These are phyloP conservation scores for Middelhovenomyces tepae DNA, from an alignment of 805 yeast genomes.

Conservation along the genomic window DNA sequence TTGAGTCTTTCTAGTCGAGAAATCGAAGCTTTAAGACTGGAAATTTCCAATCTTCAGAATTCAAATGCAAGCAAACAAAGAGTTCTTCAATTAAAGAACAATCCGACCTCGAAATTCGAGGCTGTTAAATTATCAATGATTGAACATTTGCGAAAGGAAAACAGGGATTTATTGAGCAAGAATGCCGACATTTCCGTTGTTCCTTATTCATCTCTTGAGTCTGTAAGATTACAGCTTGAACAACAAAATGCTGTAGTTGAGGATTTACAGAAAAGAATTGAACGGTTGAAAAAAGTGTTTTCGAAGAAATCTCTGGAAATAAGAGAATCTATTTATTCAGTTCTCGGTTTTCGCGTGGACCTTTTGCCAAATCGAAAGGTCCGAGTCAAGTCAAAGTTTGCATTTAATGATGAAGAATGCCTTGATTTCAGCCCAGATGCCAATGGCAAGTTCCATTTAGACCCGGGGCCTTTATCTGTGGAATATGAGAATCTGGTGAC, in stretches of 20 bases:
- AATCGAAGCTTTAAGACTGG: conserved; percentile 18
- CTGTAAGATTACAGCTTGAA: conserved; percentile 47
- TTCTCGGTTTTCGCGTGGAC: conserved; percentile 68
- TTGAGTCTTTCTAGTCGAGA: conserved; percentile 12
- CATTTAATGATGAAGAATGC: conserved; percentile 33
- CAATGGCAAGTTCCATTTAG: conserved; percentile 43
- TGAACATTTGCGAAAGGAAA: conserved; percentile 47
- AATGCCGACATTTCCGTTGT: conserved; percentile 29
- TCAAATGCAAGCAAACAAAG: conserved; percentile 21
- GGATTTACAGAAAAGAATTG: conserved; percentile 18
- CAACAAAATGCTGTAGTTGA: conserved; percentile 23
- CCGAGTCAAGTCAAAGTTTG: conserved; percentile 43
- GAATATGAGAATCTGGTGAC: conserved; percentile 45
- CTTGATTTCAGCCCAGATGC: conserved; percentile 46
- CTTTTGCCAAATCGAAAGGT: conserved; percentile 50
- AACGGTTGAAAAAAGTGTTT: conserved; percentile 42
- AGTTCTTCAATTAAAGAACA: conserved; percentile 54
- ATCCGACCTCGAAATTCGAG: conserved; percentile 58
- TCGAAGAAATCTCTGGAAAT: conserved; percentile 63
- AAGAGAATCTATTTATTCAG: conserved; percentile 52
- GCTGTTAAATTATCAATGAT: conserved; percentile 45
- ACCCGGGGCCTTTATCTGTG: conserved; percentile 25
- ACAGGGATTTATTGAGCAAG: conserved; percentile 38
- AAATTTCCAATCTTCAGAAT: conserved; percentile 13
- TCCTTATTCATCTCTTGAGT: conserved; percentile 56